Percentiles rank a stretch among this genome's conserved stretches.
Conservation (phyloP, 768 basidiomycete genomes). For the Leccinum sublutescens region DNA sequence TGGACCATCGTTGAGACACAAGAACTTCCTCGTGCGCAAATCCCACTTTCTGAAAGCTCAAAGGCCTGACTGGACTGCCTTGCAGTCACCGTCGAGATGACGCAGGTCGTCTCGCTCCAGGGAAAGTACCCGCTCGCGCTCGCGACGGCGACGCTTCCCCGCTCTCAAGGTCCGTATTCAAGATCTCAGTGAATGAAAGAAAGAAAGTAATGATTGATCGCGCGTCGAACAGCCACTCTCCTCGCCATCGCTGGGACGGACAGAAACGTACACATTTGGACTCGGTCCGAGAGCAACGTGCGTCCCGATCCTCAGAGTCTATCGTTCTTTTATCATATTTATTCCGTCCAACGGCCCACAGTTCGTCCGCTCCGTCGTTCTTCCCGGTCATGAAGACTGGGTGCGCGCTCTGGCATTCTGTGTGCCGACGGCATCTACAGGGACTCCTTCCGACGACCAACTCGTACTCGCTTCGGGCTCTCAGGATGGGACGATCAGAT, state of each 20-base stretch:
- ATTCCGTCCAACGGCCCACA: conserved; percentile 20
- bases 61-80: background rate
- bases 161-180: conserved; percentile 52
- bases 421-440: conserved; percentile 26
- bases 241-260: conserved; percentile 89
- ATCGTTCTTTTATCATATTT: background rate
- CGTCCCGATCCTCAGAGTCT: conserved; percentile 18
- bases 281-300: conserved; percentile 59
- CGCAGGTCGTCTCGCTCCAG: conserved; percentile 61
- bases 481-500: conserved; percentile 89
- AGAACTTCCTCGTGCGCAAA: conserved; percentile 29
- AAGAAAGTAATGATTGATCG: background rate
- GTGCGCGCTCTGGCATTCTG: conserved; percentile 77
- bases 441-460: conserved; percentile 27
- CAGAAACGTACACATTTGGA: conserved; percentile 73
- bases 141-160: conserved; percentile 62
- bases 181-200: background rate
- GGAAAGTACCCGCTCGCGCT: conserved; percentile 77
- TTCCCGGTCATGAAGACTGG: conserved; percentile 96
- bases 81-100: conserved; percentile 39
- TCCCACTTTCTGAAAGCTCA: background rate
- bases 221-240: conserved; percentile 46
- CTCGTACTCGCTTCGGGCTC: conserved; percentile 89
- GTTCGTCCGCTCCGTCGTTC: conserved; percentile 59
- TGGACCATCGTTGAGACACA: conserved; percentile 49